Conservation (phyloP, 2,329 filamentous ascomycete genomes). For the Penicillium nordicum region DNA sequence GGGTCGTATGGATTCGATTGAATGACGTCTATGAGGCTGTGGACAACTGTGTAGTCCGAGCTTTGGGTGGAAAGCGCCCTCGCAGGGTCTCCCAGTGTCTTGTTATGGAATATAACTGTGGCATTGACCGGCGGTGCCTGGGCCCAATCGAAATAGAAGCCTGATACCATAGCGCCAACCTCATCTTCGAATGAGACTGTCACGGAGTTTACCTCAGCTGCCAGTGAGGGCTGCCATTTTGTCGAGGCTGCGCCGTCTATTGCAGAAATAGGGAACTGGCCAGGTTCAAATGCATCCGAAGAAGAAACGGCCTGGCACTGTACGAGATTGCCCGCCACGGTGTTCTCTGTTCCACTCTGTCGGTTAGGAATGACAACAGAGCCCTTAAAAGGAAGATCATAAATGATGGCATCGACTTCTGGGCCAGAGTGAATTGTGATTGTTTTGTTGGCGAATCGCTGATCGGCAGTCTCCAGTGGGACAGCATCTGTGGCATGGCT, state of each 20-base stretch:
- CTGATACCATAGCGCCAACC: slow-evolving; percentile 31
- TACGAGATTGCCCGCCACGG: slow-evolving; percentile 58
- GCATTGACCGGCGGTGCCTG: slow-evolving; percentile 54
- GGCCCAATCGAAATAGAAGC: slow-evolving; percentile 60
- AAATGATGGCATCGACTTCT: slow-evolving; percentile 40
- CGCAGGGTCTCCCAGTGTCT: slow-evolving; percentile 27
- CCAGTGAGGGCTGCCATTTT: slow-evolving; percentile 60
- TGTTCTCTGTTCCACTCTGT: slow-evolving; percentile 52
- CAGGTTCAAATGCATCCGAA: slow-evolving; percentile 51
- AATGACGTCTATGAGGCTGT: slow-evolving; percentile 28
- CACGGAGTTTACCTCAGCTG: slow-evolving; percentile 52
- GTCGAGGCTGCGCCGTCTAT: slow-evolving; percentile 65
- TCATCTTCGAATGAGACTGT: slow-evolving; percentile 53
- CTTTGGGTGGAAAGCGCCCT: slow-evolving; percentile 10
- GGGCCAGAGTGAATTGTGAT: slow-evolving; percentile 60
- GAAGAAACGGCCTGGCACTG: slow-evolving; percentile 60
- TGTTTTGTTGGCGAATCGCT: slow-evolving; percentile 49
- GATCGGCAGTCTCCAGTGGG: slow-evolving; percentile 52
- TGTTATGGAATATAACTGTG: slow-evolving; percentile 55
- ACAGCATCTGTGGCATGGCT: slow-evolving; percentile 48
- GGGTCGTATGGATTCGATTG: slow-evolving; percentile 40
- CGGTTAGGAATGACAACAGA: slow-evolving; percentile 58
- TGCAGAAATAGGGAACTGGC: slow-evolving; percentile 66
- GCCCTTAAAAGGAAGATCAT: slow-evolving; percentile 49
- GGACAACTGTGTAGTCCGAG: slow-evolving; percentile 23